These are phyloP conservation scores for Melanomma pulvis-pyrius DNA, from an alignment of 495 filamentous ascomycete genomes.

Conservation along the genomic window DNA sequence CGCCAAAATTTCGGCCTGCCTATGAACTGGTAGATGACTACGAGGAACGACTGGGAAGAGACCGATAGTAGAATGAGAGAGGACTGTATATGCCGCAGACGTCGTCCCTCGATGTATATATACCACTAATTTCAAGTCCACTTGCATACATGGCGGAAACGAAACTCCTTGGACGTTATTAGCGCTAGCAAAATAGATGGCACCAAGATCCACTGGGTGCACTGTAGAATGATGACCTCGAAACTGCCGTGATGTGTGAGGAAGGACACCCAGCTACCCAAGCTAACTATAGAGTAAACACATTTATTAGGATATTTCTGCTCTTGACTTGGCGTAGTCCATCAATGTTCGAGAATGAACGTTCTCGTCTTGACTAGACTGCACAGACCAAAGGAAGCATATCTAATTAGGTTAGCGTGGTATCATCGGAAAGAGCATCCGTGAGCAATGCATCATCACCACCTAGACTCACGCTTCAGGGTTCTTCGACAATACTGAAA, in stretches of 20 bases:
- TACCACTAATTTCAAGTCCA: background rate
- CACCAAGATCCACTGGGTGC: background rate
- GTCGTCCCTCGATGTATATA: background rate
- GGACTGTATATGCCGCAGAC: background rate
- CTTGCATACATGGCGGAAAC: background rate
- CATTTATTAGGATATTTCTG: too few relatives aligned
- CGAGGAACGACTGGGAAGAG: conserved; percentile 82
- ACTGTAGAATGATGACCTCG: background rate
- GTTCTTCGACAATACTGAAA: too few relatives aligned
- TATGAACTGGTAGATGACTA: conserved; percentile 84
- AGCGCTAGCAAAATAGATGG: background rate
- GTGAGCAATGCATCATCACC: too few relatives aligned
- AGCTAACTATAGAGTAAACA: background rate
- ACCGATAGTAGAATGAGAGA: conserved; percentile 38
- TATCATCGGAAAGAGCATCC: too few relatives aligned
- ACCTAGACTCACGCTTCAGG: too few relatives aligned
- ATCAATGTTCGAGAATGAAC: too few relatives aligned
- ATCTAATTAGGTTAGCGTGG: too few relatives aligned
- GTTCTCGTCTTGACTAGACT: too few relatives aligned
- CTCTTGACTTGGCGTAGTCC: too few relatives aligned
- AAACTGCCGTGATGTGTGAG: background rate
- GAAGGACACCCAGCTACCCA: background rate
- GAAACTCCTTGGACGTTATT: background rate
- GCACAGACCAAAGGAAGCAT: too few relatives aligned
- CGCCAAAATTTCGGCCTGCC: conserved; percentile 69